phyloP scores from a whole-genome alignment of 768 basidiomycete genomes.

The Trametes coccinea region DNA sequence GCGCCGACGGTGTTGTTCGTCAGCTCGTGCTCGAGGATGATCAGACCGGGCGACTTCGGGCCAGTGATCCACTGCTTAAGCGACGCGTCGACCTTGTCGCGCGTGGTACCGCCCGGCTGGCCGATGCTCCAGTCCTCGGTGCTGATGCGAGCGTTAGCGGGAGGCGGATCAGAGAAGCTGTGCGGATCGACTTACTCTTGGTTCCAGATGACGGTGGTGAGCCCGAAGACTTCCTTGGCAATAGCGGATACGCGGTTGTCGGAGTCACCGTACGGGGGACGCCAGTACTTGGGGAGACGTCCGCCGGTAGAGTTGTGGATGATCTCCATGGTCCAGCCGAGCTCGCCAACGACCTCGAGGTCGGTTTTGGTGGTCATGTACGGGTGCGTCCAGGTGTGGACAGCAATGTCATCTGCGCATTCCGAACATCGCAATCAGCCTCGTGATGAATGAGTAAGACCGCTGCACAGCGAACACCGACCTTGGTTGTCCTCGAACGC shows the following conservation, averaged over 20 bases:
- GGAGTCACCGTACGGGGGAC: constrained; percentile 85
- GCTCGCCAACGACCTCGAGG: constrained; percentile 43
- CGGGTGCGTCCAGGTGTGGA: constrained; percentile 49
- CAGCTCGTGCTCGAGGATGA: constrained; percentile 86
- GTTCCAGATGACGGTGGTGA: constrained; percentile 89
- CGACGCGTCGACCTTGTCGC: constrained; percentile 44
- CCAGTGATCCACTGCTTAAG: constrained; percentile 64
- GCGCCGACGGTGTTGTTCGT: constrained; percentile 56
- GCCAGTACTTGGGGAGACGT: constrained; percentile 72
- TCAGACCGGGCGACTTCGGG: constrained; percentile 74
- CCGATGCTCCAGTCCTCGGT: constrained; percentile 76
- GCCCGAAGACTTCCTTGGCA: constrained; percentile 82
- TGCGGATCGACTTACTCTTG: constrained; percentile 57
- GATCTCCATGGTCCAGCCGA: constrained; percentile 57
- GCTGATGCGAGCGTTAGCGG: constrained; percentile 38
- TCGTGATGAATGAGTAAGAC: not conserved
- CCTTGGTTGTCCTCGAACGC: constrained; percentile 42
- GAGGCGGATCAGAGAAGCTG: not conserved
- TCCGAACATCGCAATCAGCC: not conserved
- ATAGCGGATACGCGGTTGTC: constrained; percentile 86
- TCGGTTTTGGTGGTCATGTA: constrained; percentile 53
- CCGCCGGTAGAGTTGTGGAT: constrained; percentile 65
- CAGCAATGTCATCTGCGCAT: constrained; percentile 40
- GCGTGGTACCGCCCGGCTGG: constrained; percentile 42
- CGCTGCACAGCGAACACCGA: not conserved